Evolutionary conservation across 2,329 filamentous ascomycete species (phyloP).

Genomic region (Monosporascus ibericus): DNA sequence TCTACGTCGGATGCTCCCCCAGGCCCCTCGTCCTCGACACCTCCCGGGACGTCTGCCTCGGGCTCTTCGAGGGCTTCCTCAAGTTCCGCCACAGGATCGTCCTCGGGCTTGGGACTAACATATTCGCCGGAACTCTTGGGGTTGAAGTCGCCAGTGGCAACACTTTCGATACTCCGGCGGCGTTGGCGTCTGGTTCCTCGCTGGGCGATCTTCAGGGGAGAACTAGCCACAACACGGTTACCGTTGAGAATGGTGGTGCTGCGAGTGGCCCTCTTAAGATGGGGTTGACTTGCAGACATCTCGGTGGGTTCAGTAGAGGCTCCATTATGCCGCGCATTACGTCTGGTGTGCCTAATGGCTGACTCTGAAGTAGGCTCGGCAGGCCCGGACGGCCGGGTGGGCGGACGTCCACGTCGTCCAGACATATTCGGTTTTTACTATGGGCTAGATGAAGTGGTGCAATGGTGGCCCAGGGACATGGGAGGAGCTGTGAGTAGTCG

Average conservation of each 20-base stretch:
- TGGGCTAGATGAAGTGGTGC: neutral
- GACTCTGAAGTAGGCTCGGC: conserved; percentile 7
- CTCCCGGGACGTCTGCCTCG: neutral
- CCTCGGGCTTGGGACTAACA: conserved; percentile 5
- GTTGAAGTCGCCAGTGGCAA: conserved; percentile 11
- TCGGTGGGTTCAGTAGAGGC: conserved; percentile 1
- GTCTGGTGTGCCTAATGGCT: conserved; percentile 14
- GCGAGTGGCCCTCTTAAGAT: neutral
- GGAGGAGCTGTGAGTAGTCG: neutral
- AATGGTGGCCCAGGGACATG: neutral
- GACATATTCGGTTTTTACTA: conserved; percentile 8
- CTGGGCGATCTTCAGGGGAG: conserved; percentile 9
- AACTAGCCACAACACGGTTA: neutral
- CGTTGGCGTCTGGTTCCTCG: conserved; percentile 13
- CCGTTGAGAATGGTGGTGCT: neutral
- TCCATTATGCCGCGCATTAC: conserved; percentile 10
- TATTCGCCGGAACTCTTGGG: conserved; percentile 7
- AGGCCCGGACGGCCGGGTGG: conserved; percentile 11
- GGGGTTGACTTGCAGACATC: neutral
- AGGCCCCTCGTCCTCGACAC: neutral
- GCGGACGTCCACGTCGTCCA: conserved; percentile 10
- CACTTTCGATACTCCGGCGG: conserved; percentile 15
- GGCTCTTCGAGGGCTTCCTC: neutral
- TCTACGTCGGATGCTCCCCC: neutral
- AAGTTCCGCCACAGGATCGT: neutral